Conservation (phyloP, 768 basidiomycete genomes). For the Pulveroboletus sp. region DNA sequence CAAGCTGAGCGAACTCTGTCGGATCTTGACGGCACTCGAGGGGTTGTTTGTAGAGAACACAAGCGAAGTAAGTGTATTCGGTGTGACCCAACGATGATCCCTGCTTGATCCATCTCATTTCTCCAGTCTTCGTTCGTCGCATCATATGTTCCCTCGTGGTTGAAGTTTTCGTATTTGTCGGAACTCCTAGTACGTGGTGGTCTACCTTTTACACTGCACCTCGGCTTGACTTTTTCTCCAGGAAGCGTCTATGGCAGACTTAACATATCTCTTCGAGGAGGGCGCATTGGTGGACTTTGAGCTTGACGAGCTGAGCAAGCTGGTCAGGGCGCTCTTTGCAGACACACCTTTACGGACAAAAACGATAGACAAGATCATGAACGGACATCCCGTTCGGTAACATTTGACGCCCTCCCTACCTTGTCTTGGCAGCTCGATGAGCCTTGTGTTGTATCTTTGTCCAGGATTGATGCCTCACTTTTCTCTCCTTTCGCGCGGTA, state of each 20-base stretch:
- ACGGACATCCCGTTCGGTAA: conserved; percentile 47
- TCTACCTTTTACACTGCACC: background rate
- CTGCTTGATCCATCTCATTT: background rate
- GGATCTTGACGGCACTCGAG: conserved; percentile 73
- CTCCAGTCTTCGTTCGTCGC: conserved; percentile 68
- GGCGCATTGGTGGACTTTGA: conserved; percentile 89
- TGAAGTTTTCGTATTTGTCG: conserved; percentile 91
- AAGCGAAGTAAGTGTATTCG: conserved; percentile 42
- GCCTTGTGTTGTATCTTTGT: conserved; percentile 3
- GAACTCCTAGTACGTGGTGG: conserved; percentile 71
- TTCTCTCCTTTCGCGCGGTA: background rate
- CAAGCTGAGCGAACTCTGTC: conserved; percentile 75
- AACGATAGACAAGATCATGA: conserved; percentile 70
- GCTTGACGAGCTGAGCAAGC: conserved; percentile 70
- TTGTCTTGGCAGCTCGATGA: too few relatives aligned
- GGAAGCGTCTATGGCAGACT: conserved; percentile 91
- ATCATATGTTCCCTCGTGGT: conserved; percentile 86
- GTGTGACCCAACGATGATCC: background rate
- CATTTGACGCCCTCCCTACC: background rate
- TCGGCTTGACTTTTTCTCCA: conserved; percentile 28
- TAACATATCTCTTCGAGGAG: conserved; percentile 87
- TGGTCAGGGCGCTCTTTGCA: conserved; percentile 85
- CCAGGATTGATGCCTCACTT: background rate
- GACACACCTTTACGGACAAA: conserved; percentile 78
- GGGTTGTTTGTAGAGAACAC: conserved; percentile 70